Conservation (phyloP, 495 filamentous ascomycete genomes). For the Jackrogersella minutella region DNA sequence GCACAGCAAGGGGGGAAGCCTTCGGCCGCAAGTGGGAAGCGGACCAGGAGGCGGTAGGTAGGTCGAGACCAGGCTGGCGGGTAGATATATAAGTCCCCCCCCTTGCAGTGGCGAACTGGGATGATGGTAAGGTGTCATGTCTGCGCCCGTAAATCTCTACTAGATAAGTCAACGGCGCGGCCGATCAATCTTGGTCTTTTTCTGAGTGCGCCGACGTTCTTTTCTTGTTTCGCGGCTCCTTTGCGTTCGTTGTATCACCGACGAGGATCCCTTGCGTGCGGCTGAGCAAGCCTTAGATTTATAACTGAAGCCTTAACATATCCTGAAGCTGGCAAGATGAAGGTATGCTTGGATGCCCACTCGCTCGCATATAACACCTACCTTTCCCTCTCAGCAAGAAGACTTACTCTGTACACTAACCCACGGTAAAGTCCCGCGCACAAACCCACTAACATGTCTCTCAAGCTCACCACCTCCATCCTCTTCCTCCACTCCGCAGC, state of each 20-base stretch:
- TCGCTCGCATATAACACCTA: background rate
- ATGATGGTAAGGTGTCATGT: constrained; percentile 18
- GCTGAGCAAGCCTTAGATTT: background rate
- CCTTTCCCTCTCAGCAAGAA: background rate
- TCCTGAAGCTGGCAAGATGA: constrained; percentile 15
- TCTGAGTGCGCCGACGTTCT: background rate
- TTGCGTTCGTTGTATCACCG: background rate
- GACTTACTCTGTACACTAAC: too few species aligned
- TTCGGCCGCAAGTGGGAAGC: constrained; percentile 7
- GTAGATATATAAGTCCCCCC: constrained; percentile 19
- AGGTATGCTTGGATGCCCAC: background rate
- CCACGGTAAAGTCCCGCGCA: too few species aligned
- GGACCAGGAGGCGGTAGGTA: constrained; percentile 18
- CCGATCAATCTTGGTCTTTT: constrained; percentile 10
- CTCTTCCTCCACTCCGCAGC: background rate
- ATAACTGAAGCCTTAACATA: background rate
- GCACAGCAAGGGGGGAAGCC: background rate
- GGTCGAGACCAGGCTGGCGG: constrained; percentile 34
- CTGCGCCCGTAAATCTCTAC: constrained; percentile 25
- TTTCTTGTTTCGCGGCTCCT: background rate
- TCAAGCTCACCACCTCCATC: background rate
- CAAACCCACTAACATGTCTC: background rate
- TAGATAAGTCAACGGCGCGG: constrained; percentile 24
- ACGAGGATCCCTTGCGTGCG: background rate
- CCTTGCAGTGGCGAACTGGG: constrained; percentile 9